phyloP scores from a whole-genome alignment of 768 basidiomycete species.

The Mycena vitilis region DNA sequence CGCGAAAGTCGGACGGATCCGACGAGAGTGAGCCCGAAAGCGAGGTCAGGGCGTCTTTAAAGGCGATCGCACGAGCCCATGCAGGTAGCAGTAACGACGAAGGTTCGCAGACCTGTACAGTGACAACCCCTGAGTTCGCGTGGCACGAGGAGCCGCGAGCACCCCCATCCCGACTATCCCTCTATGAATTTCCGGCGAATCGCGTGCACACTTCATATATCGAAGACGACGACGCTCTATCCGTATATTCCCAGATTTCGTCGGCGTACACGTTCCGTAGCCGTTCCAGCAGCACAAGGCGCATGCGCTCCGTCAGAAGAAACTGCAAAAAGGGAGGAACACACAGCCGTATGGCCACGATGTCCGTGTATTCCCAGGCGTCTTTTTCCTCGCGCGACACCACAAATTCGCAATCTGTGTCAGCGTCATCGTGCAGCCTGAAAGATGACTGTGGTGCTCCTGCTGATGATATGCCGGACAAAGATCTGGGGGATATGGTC shows the following conservation, averaged over 20 bases:
- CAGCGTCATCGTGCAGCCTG: slow-evolving; percentile 13
- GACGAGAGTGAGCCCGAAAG: slow-evolving; percentile 10
- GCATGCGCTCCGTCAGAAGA: slow-evolving; percentile 16
- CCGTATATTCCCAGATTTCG: slow-evolving; percentile 32
- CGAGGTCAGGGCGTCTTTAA: slow-evolving; percentile 5
- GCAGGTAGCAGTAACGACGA: not conserved
- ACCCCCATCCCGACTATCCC: slow-evolving; percentile 30
- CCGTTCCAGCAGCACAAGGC: slow-evolving; percentile 9
- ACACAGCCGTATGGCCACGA: slow-evolving; percentile 21
- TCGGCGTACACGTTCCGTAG: slow-evolving; percentile 29
- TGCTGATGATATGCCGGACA: slow-evolving; percentile 10
- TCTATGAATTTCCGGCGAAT: slow-evolving; percentile 7
- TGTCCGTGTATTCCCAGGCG: slow-evolving; percentile 35
- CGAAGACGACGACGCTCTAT: slow-evolving; percentile 24
- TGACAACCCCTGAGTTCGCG: slow-evolving; percentile 24
- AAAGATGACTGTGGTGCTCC: not conserved
- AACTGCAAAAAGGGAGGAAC: slow-evolving; percentile 7
- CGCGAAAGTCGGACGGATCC: not conserved
- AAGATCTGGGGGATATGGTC: slow-evolving; percentile 21
- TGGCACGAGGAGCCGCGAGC: slow-evolving; percentile 32
- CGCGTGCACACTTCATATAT: slow-evolving; percentile 7
- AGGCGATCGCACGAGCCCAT: not conserved
- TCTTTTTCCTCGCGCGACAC: slow-evolving; percentile 27
- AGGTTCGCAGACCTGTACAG: slow-evolving; percentile 1
- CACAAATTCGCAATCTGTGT: slow-evolving; percentile 21